phyloP scores from a whole-genome alignment of 495 filamentous ascomycete genomes.

The Aspergillus ostianus region DNA sequence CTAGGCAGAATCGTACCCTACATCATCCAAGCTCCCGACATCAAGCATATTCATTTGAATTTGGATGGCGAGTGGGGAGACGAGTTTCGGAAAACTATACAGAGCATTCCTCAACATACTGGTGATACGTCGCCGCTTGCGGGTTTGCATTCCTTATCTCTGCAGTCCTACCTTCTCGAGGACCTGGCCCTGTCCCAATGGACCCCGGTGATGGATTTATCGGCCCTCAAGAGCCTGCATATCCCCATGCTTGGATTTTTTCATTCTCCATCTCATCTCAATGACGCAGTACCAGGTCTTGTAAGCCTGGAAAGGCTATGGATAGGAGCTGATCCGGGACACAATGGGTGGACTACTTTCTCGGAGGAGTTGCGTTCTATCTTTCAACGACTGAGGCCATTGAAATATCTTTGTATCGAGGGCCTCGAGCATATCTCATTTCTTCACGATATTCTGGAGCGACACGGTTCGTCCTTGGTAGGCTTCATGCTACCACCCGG shows the following conservation, averaged over 20 bases:
- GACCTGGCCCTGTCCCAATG: background rate
- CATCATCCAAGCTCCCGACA: background rate
- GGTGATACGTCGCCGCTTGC: background rate
- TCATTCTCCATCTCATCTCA: background rate
- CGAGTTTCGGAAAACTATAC: background rate
- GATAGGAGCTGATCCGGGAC: background rate
- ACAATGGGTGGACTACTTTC: background rate
- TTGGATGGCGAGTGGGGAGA: background rate
- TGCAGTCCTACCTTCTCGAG: background rate
- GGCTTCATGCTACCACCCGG: background rate
- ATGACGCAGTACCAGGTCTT: background rate
- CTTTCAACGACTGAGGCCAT: conserved; percentile 3
- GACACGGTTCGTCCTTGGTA: background rate
- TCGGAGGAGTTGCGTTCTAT: background rate
- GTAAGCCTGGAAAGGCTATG: conserved; percentile 2
- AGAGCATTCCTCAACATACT: background rate
- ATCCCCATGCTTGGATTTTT: background rate
- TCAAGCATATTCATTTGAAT: background rate
- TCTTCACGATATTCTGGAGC: conserved; percentile 6
- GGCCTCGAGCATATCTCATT: conserved; percentile 2
- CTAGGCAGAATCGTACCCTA: background rate
- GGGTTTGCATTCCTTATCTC: background rate
- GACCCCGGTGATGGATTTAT: background rate
- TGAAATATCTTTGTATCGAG: conserved; percentile 1
- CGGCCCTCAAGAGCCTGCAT: background rate